phyloP scores from a whole-genome alignment of 2,329 filamentous ascomycete genomes.

The Penicillium hordei region DNA sequence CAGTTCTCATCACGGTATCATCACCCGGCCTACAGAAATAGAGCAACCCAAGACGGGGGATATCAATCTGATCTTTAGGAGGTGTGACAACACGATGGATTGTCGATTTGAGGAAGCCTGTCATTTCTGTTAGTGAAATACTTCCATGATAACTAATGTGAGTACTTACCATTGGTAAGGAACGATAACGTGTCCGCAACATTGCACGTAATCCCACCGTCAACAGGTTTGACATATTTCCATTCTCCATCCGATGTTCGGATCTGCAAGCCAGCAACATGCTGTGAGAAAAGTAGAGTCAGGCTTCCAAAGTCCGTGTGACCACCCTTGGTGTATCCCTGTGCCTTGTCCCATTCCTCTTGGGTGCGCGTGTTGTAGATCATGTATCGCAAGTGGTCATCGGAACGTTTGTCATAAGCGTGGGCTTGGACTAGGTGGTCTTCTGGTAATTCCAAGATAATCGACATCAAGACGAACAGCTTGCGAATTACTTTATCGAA shows the following conservation, averaged over 20 bases:
- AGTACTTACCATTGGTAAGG: constrained; percentile 46
- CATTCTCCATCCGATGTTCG: constrained; percentile 47
- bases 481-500: constrained; percentile 57
- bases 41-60: constrained; percentile 37
- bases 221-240: constrained; percentile 53
- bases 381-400: constrained; percentile 64
- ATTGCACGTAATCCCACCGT: constrained; percentile 54
- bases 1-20: constrained; percentile 28
- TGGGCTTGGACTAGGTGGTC: constrained; percentile 58
- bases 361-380: constrained; percentile 53
- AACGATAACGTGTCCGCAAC: constrained; percentile 52
- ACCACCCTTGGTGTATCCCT: constrained; percentile 48
- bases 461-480: constrained; percentile 59
- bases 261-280: constrained; percentile 58
- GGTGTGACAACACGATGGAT: constrained; percentile 39
- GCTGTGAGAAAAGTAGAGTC: constrained; percentile 59
- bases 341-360: constrained; percentile 49
- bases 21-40: constrained; percentile 42
- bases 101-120: constrained; percentile 33
- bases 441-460: constrained; percentile 60
- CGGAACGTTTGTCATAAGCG: constrained; percentile 56
- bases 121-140: neutral
- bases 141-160: neutral
- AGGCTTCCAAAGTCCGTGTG: constrained; percentile 60
- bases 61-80: constrained; percentile 35